Conservation (phyloP, 495 filamentous ascomycete genomes). For the Tuber indicum region DNA sequence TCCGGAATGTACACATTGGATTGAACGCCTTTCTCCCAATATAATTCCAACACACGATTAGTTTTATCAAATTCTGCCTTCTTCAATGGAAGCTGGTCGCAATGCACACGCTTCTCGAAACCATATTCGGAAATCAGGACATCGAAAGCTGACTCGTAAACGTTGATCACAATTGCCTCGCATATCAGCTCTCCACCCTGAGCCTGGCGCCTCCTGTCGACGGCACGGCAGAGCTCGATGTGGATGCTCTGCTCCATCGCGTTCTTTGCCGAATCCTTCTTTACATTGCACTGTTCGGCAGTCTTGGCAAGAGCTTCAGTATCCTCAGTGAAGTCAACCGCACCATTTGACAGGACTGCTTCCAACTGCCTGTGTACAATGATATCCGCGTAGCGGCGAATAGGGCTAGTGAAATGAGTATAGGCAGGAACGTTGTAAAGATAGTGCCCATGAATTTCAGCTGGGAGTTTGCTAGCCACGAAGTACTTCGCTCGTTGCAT, state of each 20-base stretch:
- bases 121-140: constrained; percentile 97
- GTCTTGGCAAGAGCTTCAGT: constrained; percentile 82
- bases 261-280: constrained; percentile 96
- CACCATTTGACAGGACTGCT: constrained; percentile 70
- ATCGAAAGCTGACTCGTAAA: constrained; percentile 98
- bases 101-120: constrained; percentile 98
- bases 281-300: constrained; percentile 92
- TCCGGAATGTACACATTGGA: constrained; percentile 95
- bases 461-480: constrained; percentile 64
- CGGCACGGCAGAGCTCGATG: constrained; percentile 90
- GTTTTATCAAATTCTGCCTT: constrained; percentile 98
- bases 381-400: constrained; percentile 88
- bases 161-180: constrained; percentile 92
- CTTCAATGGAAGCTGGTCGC: constrained; percentile 93
- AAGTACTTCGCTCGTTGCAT: constrained; percentile 96
- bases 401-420: constrained; percentile 95
- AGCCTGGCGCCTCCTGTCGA: constrained; percentile 81
- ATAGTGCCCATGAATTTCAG: constrained; percentile 76
- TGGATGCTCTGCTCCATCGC: constrained; percentile 98
- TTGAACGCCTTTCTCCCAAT: constrained; percentile 98
- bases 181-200: constrained; percentile 87
- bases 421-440: constrained; percentile 87
- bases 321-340: constrained; percentile 82
- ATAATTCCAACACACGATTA: constrained; percentile 83
- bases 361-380: constrained; percentile 95